These are phyloP conservation scores for Pichia sp. DNA, from an alignment of 1,139 yeast genomes.

Conservation along the genomic window DNA sequence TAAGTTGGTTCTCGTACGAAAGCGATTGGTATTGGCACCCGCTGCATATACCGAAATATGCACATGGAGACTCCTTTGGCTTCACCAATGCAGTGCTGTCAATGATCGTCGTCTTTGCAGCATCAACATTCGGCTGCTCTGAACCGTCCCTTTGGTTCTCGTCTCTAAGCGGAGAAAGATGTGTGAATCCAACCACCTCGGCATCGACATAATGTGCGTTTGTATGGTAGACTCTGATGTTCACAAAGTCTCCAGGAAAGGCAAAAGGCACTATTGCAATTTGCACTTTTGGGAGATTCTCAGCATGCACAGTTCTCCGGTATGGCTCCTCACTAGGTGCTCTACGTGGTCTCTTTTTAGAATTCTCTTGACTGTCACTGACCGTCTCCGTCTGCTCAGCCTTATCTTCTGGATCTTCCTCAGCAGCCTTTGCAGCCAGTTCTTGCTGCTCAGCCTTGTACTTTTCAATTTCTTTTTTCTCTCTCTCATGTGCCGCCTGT, in stretches of 20 bases:
- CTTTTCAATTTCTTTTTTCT: conserved; percentile 8
- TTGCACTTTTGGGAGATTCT: conserved; percentile 31
- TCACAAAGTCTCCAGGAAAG: conserved; percentile 77
- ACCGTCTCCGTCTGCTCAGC: conserved; percentile 2
- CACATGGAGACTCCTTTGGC: conserved; percentile 39
- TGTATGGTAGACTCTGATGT: conserved; percentile 68
- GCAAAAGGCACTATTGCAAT: conserved; percentile 75
- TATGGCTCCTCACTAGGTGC: conserved; percentile 13
- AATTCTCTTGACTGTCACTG: neutral
- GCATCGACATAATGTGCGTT: conserved; percentile 73
- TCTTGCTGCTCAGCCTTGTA: neutral
- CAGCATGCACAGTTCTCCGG: conserved; percentile 12
- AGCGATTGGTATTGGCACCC: conserved; percentile 93
- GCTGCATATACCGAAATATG: conserved; percentile 75
- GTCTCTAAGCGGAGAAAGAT: conserved; percentile 43
- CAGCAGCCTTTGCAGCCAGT: neutral
- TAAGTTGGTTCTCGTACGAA: conserved; percentile 66
- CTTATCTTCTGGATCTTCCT: neutral
- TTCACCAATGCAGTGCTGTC: neutral
- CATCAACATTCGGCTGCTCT: neutral
- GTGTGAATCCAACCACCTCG: conserved; percentile 56
- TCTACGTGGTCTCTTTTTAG: conserved; percentile 4
- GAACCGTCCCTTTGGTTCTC: conserved; percentile 35
- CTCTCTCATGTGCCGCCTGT: conserved; percentile 14
- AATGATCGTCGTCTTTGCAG: neutral